Base-by-base conservation (phyloP, 345 rosid species). In the Theobroma cacao region DNA sequence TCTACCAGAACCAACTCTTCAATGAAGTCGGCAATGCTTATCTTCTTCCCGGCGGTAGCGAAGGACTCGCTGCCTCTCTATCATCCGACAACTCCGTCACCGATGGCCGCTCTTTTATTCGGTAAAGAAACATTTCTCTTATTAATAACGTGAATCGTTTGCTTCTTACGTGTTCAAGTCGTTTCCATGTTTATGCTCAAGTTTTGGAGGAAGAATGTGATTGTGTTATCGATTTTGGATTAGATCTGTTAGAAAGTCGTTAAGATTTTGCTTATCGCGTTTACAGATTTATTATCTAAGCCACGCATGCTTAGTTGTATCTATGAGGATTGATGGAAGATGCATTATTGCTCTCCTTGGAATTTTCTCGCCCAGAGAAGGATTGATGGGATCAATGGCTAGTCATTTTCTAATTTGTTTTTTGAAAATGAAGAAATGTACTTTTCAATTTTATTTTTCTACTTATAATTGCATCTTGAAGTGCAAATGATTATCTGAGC, bases 21-120 rank as follows among this genome's bases (percentile, higher is more conserved):
- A 80, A 76, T 60, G 97, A 92, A 80, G 94, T 91, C 75, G 99
- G 99, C 77, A 96, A 90, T 69, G 82, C 97, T 63, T 90, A 84
- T 80, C 97, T 96, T 79, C 95, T 96, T 78, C 84, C 95, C 63
- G 99, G 99, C 58, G 99, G 98, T 79, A 96, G 99, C 88, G 99
- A 96, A 79, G 99, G 99, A 80, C 84, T 94, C 78, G 84, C 75
- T 82, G 84, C 95, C 70, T 78, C 82, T 17, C 67, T 82, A 53
- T 66, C 78, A 78, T 81, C 84, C 75, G 45, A 26, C 13, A 13
- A 48, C 7, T 64, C 75, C 56, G 66, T 56, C 45, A 38, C 50
- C 52, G 79, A 22, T 34, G 79, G 77, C 80, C 78, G 80, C 63
- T 88, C 98, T 72, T 91, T 81, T 79, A 89, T 95, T 85, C 83